Base-by-base conservation (phyloP, 768 basidiomycete species). In the Steccherinum ochraceum region DNA sequence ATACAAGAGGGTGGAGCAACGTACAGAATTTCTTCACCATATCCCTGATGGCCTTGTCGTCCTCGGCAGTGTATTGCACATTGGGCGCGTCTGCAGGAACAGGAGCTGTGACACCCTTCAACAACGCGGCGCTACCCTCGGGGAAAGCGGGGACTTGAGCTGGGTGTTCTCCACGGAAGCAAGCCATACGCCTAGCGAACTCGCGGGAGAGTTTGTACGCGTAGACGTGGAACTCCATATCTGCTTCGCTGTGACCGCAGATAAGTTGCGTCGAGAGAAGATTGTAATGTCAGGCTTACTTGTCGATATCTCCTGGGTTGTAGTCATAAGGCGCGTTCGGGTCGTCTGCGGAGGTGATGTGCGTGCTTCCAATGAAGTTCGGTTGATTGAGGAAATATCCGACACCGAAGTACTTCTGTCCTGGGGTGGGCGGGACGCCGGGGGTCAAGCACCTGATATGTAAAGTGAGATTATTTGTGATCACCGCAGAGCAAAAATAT, bases 161-260 rank as follows among this genome's bases (percentile, higher is more conserved):
- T 0, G 51, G 40, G 13, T 61, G 53, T 47, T 70, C 69, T n/a
- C 71, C 71, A 13, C 68, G 63, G 44, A 70, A 73, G 40, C 52
- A 57, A 12, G 63, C 50, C 75, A 82, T 80, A 12, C 83, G 76
- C 27, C 84, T 73, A 3, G 69, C 66, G 7, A 79, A 54, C 64
- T 86, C 83, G 1, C 82, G 72, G 3, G 60, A 48, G 49, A 71
- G 72, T 55, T 85, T 86, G 62, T 83, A 85, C 0, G 59, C 68
- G 71, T 77, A 78, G 48, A 67, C 67, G 44, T 82, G 54, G 20
- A 73, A 63, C 0, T 60, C 70, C 4, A 83, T 40, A 40, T 66
- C 65, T 16, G 56, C 62, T 40, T 50, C 47, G 24, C 62, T 63
- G 51, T n/a, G n/a, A 1, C 18, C 20, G 30, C 16, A 35, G 30